Percentiles rank a stretch among this genome's conserved stretches.
Evolutionary conservation across 805 yeast species (phyloP).

Genomic region (Candida pseudofarinosa): DNA sequence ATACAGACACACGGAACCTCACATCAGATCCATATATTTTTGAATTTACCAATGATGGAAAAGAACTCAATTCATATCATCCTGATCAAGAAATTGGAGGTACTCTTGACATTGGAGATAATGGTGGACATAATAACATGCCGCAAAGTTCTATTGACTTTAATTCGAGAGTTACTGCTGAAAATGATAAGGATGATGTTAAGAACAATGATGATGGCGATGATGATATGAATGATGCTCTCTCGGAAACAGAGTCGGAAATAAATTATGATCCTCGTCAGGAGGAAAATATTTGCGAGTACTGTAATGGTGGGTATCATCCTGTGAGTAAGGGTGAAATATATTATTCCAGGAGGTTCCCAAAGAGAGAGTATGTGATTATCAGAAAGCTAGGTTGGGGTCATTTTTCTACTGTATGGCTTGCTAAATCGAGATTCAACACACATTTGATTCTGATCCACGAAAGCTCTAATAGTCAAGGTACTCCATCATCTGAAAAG

Average conservation of each 20-base stretch:
- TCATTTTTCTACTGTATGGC: conserved; percentile 70
- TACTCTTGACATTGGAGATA: not conserved
- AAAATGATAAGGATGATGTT: not conserved
- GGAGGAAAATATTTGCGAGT: conserved; percentile 53
- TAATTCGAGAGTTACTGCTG: conserved; percentile 1
- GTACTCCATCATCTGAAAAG: conserved; percentile 3
- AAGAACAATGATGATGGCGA: conserved; percentile 9
- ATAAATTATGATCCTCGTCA: conserved; percentile 21
- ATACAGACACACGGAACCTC: not conserved
- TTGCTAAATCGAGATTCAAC: conserved; percentile 32
- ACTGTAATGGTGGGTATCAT: conserved; percentile 61
- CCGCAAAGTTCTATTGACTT: not conserved
- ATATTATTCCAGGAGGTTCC: conserved; percentile 37
- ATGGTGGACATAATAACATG: not conserved
- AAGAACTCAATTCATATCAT: not conserved
- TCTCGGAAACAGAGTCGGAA: conserved; percentile 24
- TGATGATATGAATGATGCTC: conserved; percentile 11
- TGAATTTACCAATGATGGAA: no score
- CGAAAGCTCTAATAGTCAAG: not conserved
- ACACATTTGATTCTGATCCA: conserved; percentile 1
- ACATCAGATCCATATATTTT: no score
- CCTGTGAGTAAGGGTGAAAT: conserved; percentile 55
- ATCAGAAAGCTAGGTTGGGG: conserved; percentile 68
- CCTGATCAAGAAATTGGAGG: not conserved
- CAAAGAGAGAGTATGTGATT: conserved; percentile 40